These are phyloP conservation scores for Neoboletus magnificus DNA, from an alignment of 768 basidiomycete genomes.

Conservation along the genomic window DNA sequence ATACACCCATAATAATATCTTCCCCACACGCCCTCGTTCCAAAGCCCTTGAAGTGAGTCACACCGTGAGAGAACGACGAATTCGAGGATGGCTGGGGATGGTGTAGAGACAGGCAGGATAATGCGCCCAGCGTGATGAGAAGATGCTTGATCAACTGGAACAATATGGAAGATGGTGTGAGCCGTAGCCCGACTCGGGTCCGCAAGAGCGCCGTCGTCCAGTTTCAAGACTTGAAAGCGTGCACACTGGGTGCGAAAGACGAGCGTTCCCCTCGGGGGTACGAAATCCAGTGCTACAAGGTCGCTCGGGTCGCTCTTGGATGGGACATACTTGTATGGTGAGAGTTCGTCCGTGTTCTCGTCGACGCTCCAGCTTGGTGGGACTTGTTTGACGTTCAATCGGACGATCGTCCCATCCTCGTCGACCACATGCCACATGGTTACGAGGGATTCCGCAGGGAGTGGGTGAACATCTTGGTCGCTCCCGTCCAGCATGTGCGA, in stretches of 20 bases:
- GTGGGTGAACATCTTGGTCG: background rate
- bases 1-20: constrained; percentile 10
- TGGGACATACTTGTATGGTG: constrained; percentile 2
- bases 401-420: constrained; percentile 6
- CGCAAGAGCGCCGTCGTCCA: background rate
- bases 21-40: constrained; percentile 11
- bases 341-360: background rate
- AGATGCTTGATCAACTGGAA: background rate
- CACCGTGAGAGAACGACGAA: constrained; percentile 22
- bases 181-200: background rate
- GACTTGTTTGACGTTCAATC: constrained; percentile 6
- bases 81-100: constrained; percentile 6
- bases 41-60: background rate
- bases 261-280: constrained; percentile 18
- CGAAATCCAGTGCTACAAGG: background rate
- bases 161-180: constrained; percentile 11
- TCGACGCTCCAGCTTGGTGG: background rate
- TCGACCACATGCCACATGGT: constrained; percentile 16
- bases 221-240: constrained; percentile 4
- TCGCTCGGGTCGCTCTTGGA: background rate
- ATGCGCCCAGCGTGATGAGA: constrained; percentile 11
- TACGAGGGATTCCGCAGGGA: constrained; percentile 19
- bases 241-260: constrained; percentile 21
- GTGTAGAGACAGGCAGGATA: constrained; percentile 12
- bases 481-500: background rate